A percentile compares a stretch with the other conserved stretches of the same genome.
Evolutionary conservation across 371 early-diverging fungal species (phyloP).

Genomic region (Phascolomyces articulosus): DNA sequence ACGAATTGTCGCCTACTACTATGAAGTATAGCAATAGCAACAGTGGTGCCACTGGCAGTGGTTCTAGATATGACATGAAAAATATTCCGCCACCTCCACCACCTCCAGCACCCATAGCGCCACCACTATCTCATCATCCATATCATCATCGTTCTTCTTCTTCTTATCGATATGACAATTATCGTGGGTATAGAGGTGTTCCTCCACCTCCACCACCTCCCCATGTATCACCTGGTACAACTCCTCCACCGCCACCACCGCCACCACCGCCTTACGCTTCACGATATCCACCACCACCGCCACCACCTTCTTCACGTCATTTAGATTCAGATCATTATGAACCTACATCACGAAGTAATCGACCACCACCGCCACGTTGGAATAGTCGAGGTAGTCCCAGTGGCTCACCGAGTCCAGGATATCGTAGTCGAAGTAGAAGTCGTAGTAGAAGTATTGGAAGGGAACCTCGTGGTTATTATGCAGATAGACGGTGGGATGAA

Average conservation of each 20-base stretch:
- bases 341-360: constrained; percentile 17
- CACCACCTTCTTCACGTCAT: constrained; percentile 29
- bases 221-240: background rate
- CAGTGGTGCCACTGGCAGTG: background rate
- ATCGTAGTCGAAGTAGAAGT: constrained; percentile 36
- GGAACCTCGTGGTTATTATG: constrained; percentile 15
- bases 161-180: constrained; percentile 20
- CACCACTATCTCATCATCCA: background rate
- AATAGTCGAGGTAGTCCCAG: constrained; percentile 5
- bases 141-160: constrained; percentile 18
- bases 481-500: constrained; percentile 13
- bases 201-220: constrained; percentile 10
- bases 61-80: background rate
- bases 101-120: background rate
- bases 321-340: constrained; percentile 27
- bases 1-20: constrained; percentile 22
- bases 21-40: constrained; percentile 13
- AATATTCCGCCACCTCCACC: background rate
- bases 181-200: constrained; percentile 34
- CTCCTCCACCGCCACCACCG: constrained; percentile 23
- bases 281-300: constrained; percentile 20
- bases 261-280: constrained; percentile 19
- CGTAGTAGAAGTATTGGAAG: constrained; percentile 35
- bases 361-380: constrained; percentile 20
- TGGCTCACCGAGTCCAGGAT: constrained; percentile 31